Evolutionary conservation across 1,139 yeast genomes (phyloP), one percentile per base, ranked within the genome.

Genomic region (Meyerozyma carpophila): DNA sequence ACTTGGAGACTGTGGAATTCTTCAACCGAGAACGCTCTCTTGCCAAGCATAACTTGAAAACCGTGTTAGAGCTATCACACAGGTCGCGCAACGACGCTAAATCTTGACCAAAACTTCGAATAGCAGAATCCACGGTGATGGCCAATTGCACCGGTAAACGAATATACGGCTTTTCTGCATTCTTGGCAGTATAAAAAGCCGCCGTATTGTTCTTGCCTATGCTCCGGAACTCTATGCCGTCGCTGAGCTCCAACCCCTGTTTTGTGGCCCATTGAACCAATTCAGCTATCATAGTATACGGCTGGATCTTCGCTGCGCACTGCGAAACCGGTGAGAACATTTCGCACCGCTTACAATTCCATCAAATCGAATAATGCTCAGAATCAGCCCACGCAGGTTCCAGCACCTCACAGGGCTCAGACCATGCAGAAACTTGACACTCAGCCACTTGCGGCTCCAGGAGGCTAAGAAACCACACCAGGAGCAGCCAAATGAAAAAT

Each of bases 31-130:
- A 47, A 44, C 70, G 54, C 45, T 59, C 73, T 39, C 61, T 61
- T 11, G 81, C 72, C 46, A 82, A 58, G 42, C 65, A 71, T 11
- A 82, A 55, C 52, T 80, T 78, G 8, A 77, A 62, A 11, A 77
- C 55, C 0, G 74, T 60, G 54, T 77, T 81, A 38, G 68, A 61
- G 50, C 66, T 68, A 4, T 49, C 38, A 0, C 66, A 56, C 20
- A 53, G 50, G 8, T 47, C 42, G 52, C 0, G 49, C 47, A 13
- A 55, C 57, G 11, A 50, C 55, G 11, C 13, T 42, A 47, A 9
- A 50, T 21, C 36, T 10, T 25, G 13, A 5, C 28, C 40, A 42
- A 81, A 77, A 20, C 64, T 62, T 2, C 57, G 49, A 3, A 65
- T 59, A 1, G 88, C 87, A 14, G 66, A 49, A 4, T 59, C 56